Base-by-base conservation (phyloP, 2,329 filamentous ascomycete genomes). In the Myriosclerotinia curreyana region DNA sequence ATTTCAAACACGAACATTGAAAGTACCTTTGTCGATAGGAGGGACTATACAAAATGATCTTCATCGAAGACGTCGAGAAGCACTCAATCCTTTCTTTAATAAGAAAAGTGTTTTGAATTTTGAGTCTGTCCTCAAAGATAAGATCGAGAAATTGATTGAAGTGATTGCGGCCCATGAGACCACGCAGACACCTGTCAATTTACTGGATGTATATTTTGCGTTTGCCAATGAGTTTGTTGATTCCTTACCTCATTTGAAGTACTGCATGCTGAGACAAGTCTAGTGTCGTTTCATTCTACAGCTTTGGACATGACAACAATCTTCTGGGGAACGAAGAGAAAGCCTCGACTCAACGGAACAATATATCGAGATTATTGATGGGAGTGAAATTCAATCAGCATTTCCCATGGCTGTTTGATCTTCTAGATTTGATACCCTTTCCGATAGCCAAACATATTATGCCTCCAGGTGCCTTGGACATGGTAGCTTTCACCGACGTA, bases 361-460 rank as follows among this genome's bases (percentile, higher is more conserved):
- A 60, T 56, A 62, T 52, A 52, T 52, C 40, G 6, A 50, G 49
- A 22, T 48, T 66, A 38, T 53, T 66, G 52, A 54, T 59, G 20
- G 50, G 64, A 1, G 64, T 69, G 15, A 63, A 58, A 22, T 48
- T 60, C 40, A 62, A 69, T 53, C 52, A 55, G 20, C 34, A 55
- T 7, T 55, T 22, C n/a, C 22, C 34, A 12, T 55, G 52, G 60
- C 25, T 66, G 40, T 61, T 61, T 54, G 51, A 52, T 34, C 42
- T 65, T 36, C n/a, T 52, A 6, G 58, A 60, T 6, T 34, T 31
- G 28, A 58, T 66, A 22, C 60, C 56, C 1, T 25, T 64, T 17
- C 44, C 25, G 0, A 48, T 62, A 7, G 53, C 50, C 22, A 64
- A 62, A 34, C 51, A 48, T n/a, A 53, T 67, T 3, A 60, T 64